These are phyloP conservation scores for Penicillium maclennaniae DNA, from an alignment of 495 filamentous ascomycete genomes.

Conservation along the genomic window DNA sequence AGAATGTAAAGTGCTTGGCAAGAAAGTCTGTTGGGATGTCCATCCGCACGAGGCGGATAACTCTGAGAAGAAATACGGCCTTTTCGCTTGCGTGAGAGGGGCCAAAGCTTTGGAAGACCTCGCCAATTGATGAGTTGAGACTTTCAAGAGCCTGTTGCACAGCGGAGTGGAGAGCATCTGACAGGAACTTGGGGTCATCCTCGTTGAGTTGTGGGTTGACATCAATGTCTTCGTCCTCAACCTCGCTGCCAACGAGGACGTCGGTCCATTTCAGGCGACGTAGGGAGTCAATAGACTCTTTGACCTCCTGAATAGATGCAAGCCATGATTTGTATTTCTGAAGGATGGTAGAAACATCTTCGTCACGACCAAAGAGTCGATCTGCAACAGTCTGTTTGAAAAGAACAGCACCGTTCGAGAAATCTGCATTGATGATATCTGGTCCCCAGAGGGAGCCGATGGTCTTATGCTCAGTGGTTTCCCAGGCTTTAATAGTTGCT, in stretches of 20 bases:
- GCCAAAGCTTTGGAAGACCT: constrained; percentile 41
- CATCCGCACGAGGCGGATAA: constrained; percentile 69
- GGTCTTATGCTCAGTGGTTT: constrained; percentile 40
- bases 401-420: constrained; percentile 48
- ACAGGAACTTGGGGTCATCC: constrained; percentile 66
- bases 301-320: constrained; percentile 55
- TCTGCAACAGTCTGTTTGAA: constrained; percentile 54
- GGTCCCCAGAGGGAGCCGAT: constrained; percentile 59
- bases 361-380: constrained; percentile 61
- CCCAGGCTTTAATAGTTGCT: constrained; percentile 50
- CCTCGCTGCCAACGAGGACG: constrained; percentile 69
- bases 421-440: constrained; percentile 48
- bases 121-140: constrained; percentile 54
- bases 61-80: constrained; percentile 67
- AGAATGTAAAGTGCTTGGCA: constrained; percentile 33
- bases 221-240: constrained; percentile 61
- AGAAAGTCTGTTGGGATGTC: constrained; percentile 53
- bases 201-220: constrained; percentile 61
- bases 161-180: constrained; percentile 54
- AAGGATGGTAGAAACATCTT: constrained; percentile 56
- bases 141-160: constrained; percentile 53
- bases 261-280: constrained; percentile 70
- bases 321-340: constrained; percentile 66
- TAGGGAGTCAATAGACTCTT: constrained; percentile 60
- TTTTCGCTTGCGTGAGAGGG: constrained; percentile 47